These are phyloP conservation scores for Chondrus crispus DNA, from an alignment of 23 red algal species.

Conservation along the genomic window DNA sequence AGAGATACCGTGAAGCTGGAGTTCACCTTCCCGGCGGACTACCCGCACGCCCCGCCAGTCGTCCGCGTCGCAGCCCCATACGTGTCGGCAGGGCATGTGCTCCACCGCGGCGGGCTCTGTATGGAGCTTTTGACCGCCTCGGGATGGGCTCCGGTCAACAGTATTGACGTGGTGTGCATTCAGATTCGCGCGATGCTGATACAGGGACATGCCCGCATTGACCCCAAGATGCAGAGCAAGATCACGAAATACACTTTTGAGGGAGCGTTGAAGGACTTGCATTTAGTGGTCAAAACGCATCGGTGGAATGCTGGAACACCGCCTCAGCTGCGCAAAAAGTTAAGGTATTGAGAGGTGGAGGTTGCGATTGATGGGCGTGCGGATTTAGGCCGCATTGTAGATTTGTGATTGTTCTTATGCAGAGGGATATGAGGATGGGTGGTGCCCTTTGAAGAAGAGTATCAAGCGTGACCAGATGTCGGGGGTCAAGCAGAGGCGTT, in stretches of 20 bases:
- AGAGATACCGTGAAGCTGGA: slow-evolving; percentile 45
- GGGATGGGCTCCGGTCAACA: slow-evolving; percentile 68
- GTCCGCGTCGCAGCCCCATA: slow-evolving; percentile 59
- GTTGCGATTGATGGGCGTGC: no score
- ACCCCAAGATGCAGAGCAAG: not conserved
- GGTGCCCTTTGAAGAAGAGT: no score
- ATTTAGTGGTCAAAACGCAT: slow-evolving; percentile 22
- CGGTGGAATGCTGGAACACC: slow-evolving; percentile 7
- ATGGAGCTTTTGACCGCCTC: slow-evolving; percentile 68
- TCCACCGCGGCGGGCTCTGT: slow-evolving; percentile 47
- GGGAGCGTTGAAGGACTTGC: slow-evolving; percentile 40
- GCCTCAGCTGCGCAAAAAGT: no score
- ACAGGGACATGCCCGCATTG: slow-evolving; percentile 26
- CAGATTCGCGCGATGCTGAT: slow-evolving; percentile 59
- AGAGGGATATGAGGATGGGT: no score
- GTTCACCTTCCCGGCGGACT: slow-evolving; percentile 41
- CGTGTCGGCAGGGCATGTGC: slow-evolving; percentile 31
- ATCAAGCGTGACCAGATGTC: no score
- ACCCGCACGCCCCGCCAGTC: slow-evolving; percentile 54
- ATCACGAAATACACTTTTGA: slow-evolving; percentile 33
- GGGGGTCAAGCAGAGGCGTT: no score
- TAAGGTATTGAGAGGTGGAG: no score
- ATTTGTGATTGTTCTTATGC: no score
- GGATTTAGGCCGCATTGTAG: no score
- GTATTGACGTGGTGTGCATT: slow-evolving; percentile 57